A percentile compares a stretch with the other conserved stretches of the same genome.
phyloP scores from a whole-genome alignment of 163 green algal species.

The Volvox carteri region DNA sequence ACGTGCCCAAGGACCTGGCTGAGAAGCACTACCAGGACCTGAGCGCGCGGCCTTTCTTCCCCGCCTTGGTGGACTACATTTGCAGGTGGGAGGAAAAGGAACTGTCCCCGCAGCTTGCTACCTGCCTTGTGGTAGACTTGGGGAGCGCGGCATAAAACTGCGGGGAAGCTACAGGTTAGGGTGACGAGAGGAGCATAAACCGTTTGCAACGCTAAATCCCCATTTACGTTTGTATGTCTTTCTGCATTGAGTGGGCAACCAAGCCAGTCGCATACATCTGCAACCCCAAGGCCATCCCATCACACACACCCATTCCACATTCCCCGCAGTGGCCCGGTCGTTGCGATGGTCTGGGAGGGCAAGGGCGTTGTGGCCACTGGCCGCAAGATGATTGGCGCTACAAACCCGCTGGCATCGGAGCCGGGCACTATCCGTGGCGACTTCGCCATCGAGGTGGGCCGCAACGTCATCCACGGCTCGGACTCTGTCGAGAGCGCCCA shows the following conservation, averaged over 20 bases:
- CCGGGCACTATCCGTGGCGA: slow-evolving; percentile 98
- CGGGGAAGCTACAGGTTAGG: too few relatives aligned
- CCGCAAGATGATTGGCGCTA: slow-evolving; percentile 89
- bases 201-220: too few relatives aligned
- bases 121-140: too few relatives aligned
- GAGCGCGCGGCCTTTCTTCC: slow-evolving; percentile 92
- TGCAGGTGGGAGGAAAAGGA: slow-evolving; percentile 40
- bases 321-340: slow-evolving; percentile 88
- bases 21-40: slow-evolving; percentile 96
- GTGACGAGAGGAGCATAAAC: too few relatives aligned
- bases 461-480: slow-evolving; percentile 98
- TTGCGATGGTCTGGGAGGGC: slow-evolving; percentile 96
- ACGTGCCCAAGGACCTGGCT: slow-evolving; percentile 84
- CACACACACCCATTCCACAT: too few relatives aligned
- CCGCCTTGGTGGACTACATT: slow-evolving; percentile 89
- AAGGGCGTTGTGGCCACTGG: slow-evolving; percentile 79
- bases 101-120: too few relatives aligned
- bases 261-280: too few relatives aligned
- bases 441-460: slow-evolving; percentile 85
- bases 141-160: too few relatives aligned
- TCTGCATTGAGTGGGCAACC: too few relatives aligned
- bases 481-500: slow-evolving; percentile 94
- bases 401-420: slow-evolving; percentile 92
- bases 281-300: too few relatives aligned
- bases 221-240: too few relatives aligned